A percentile compares a stretch with the other conserved stretches of the same genome.
These are phyloP conservation scores for Beauveria scarabaeidicola DNA, from an alignment of 2,329 filamentous ascomycete species.

Conservation along the genomic window DNA sequence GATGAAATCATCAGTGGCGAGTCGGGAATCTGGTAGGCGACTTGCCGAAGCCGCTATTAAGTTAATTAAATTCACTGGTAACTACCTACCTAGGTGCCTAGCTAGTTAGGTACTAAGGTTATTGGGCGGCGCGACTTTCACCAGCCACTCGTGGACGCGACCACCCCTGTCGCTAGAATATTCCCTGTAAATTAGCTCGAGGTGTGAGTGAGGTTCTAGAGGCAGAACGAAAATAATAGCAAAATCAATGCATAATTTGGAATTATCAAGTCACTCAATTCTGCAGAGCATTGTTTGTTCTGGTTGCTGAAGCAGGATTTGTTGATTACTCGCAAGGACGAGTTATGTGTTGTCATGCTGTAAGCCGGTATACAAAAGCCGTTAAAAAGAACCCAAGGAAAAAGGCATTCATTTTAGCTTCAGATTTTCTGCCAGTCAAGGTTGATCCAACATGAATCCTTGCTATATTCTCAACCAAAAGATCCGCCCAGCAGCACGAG, in stretches of 20 bases:
- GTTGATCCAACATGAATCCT: neutral
- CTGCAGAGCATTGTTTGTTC: too few species aligned
- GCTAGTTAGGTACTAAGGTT: neutral
- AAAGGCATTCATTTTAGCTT: too few species aligned
- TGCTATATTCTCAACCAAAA: neutral
- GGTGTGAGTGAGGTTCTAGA: neutral
- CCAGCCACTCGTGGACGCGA: neutral
- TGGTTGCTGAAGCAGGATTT: too few species aligned
- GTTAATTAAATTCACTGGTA: neutral
- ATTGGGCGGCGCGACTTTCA: neutral
- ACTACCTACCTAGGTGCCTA: too few species aligned
- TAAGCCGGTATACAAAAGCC: too few species aligned
- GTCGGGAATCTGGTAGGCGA: neutral
- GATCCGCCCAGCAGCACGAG: neutral
- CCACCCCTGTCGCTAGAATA: neutral
- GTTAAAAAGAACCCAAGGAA: too few species aligned
- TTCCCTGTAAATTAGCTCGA: neutral
- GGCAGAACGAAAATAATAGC: neutral
- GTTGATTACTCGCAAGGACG: too few species aligned
- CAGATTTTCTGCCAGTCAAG: too few species aligned
- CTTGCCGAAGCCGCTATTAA: neutral
- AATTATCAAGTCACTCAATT: too few species aligned
- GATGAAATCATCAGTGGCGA: slow-evolving; percentile 7
- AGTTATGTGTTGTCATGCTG: too few species aligned
- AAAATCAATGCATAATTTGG: too few species aligned